Evolutionary conservation across 176 grass and related monocot species (phyloP).

Genomic region (Alloteropsis semialata): DNA sequence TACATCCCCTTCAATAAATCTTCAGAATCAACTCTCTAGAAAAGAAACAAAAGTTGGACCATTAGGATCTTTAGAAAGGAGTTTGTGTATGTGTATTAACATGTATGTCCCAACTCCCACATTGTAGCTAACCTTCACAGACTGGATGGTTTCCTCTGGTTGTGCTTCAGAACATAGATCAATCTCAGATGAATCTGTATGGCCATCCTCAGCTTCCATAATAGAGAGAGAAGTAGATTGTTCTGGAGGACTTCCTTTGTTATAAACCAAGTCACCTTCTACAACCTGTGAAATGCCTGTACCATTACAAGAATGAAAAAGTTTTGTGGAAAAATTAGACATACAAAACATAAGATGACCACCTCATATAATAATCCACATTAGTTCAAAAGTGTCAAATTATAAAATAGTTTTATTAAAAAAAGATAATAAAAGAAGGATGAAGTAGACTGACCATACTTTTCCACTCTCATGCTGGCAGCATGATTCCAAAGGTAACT

Average conservation of each 20-base stretch:
- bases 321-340: background rate
- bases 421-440: slow-evolving; percentile 27
- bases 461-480: slow-evolving; percentile 91
- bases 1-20: slow-evolving; percentile 79
- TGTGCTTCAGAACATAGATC: slow-evolving; percentile 61
- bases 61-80: slow-evolving; percentile 4
- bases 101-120: background rate
- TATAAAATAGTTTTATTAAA: slow-evolving; percentile 27
- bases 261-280: slow-evolving; percentile 84
- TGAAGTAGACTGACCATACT: slow-evolving; percentile 76
- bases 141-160: slow-evolving; percentile 71
- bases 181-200: slow-evolving; percentile 45
- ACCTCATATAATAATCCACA: background rate
- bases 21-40: slow-evolving; percentile 73
- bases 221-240: slow-evolving; percentile 40
- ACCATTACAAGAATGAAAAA: background rate
- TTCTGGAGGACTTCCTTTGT: slow-evolving; percentile 56
- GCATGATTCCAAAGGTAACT: slow-evolving; percentile 98
- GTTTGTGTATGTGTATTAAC: background rate
- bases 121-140: slow-evolving; percentile 65
- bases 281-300: slow-evolving; percentile 85
- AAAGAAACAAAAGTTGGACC: slow-evolving; percentile 3
- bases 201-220: slow-evolving; percentile 49
- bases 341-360: background rate
- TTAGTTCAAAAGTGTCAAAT: slow-evolving; percentile 20